A percentile compares a stretch with the other conserved stretches of the same genome.
Conservation (phyloP, 768 basidiomycete genomes). For the Rhodotorula babjevae region DNA sequence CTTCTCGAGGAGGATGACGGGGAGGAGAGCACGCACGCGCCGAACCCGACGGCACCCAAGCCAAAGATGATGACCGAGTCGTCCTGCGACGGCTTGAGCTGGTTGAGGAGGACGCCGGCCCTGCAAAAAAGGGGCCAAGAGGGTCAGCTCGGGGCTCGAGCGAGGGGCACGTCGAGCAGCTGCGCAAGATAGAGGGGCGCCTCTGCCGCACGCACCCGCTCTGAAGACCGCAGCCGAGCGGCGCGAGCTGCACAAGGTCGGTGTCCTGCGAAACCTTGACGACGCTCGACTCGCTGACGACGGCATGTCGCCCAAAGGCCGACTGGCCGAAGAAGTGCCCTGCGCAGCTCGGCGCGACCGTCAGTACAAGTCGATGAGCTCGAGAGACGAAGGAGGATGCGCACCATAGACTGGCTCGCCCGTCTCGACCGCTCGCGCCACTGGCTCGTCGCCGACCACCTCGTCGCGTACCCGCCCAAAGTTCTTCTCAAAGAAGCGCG, state of each 20-base stretch:
- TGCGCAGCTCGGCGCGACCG: not conserved
- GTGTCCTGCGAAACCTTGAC: constrained; percentile 23
- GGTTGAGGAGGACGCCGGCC: constrained; percentile 37
- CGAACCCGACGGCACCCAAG: constrained; percentile 41
- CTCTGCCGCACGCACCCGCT: constrained; percentile 14
- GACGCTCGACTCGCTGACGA: constrained; percentile 35
- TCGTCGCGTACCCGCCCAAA: constrained; percentile 26
- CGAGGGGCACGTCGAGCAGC: too few relatives aligned
- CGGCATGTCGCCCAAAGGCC: constrained; percentile 35
- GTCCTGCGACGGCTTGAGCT: constrained; percentile 2
- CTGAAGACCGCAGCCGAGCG: constrained; percentile 41
- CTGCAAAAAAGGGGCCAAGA: not conserved
- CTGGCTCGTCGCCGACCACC: not conserved
- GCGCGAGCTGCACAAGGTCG: constrained; percentile 28
- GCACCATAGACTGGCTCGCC: constrained; percentile 11
- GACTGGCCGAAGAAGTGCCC: constrained; percentile 43
- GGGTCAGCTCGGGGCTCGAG: not conserved
- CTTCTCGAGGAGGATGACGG: not conserved
- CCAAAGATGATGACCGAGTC: constrained; percentile 36
- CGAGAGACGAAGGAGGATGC: not conserved
- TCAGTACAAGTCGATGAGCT: too few relatives aligned
- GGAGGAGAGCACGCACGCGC: constrained; percentile 10
- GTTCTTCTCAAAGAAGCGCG: constrained; percentile 14
- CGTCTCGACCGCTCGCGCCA: not conserved
- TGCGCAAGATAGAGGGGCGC: too few relatives aligned